Conservation (phyloP, 2,329 filamentous ascomycete species). For the Eutypa lata region DNA sequence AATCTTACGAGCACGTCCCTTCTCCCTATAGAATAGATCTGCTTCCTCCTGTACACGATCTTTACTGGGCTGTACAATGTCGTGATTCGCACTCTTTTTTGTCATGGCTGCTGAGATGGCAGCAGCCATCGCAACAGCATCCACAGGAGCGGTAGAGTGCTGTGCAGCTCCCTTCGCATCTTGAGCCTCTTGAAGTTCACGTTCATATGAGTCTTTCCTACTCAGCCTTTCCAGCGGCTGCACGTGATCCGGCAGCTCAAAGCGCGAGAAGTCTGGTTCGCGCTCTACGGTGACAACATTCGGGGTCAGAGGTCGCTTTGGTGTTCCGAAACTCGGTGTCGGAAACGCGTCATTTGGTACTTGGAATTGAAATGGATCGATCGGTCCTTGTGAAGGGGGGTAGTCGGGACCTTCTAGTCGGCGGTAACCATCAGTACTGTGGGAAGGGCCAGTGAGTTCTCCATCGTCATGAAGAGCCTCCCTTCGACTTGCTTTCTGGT, state of each 20-base stretch:
- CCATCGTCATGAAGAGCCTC: constrained; percentile 12
- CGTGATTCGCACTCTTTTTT: constrained; percentile 30
- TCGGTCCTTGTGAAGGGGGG: constrained; percentile 25
- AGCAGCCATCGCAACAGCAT: constrained; percentile 43
- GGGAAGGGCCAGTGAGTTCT: constrained; percentile 13
- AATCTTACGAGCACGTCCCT: constrained; percentile 50
- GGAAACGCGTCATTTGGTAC: constrained; percentile 51
- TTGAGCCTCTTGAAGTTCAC: constrained; percentile 42
- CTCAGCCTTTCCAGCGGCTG: constrained; percentile 38
- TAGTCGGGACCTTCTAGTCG: constrained; percentile 20
- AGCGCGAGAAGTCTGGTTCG: constrained; percentile 46
- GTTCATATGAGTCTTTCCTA: constrained; percentile 49
- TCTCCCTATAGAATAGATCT: constrained; percentile 55
- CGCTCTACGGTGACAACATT: constrained; percentile 52
- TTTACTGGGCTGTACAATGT: constrained; percentile 23
- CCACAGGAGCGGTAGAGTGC: constrained; percentile 46
- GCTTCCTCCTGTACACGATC: constrained; percentile 56
- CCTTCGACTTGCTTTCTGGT: constrained; percentile 25
- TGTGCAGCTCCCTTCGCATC: constrained; percentile 43
- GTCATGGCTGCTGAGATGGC: constrained; percentile 41
- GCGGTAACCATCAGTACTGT: constrained; percentile 25
- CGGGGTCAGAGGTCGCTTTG: constrained; percentile 44
- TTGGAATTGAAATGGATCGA: constrained; percentile 60
- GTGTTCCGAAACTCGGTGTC: constrained; percentile 38
- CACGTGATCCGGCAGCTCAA: constrained; percentile 22